phyloP scores from a whole-genome alignment of 768 basidiomycete genomes.

The Tricholoma matsutake region DNA sequence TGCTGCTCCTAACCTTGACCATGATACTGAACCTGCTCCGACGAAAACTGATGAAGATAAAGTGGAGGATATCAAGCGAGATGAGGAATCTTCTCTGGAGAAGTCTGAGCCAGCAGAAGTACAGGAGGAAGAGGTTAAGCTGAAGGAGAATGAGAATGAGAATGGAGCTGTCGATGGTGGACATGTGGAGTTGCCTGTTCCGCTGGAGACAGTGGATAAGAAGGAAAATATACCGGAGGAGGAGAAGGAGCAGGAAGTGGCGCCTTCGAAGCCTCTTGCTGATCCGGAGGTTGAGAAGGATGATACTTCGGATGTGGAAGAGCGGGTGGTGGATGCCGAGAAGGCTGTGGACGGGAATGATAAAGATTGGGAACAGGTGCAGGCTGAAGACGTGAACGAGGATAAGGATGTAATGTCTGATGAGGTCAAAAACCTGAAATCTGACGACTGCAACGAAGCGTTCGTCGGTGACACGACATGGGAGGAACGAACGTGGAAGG shows the following conservation, averaged over 20 bases:
- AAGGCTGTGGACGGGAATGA: neutral
- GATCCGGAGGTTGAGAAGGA: neutral
- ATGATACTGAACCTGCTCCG: neutral
- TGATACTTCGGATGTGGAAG: neutral
- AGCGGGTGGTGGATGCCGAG: neutral
- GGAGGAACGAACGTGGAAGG: constrained; percentile 87
- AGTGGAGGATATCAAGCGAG: neutral
- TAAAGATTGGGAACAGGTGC: neutral
- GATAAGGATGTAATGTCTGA: constrained; percentile 11
- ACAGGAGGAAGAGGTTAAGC: neutral
- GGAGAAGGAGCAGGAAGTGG: neutral
- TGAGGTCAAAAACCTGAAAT: constrained; percentile 11
- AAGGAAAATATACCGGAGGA: constrained; percentile 1
- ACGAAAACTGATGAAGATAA: constrained; percentile 2
- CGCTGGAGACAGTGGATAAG: neutral
- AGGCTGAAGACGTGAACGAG: constrained; percentile 2
- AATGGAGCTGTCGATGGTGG: neutral
- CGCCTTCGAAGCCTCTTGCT: constrained; percentile 3
- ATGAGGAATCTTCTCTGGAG: neutral
- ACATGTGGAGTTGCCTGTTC: neutral
- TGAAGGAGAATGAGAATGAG: neutral
- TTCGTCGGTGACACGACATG: constrained; percentile 70
- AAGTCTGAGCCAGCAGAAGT: constrained; percentile 8
- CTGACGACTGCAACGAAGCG: constrained; percentile 30
- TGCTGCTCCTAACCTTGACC: neutral